These are phyloP conservation scores for Coemansia sp. DNA, from an alignment of 192 early-diverging fungal species.

Conservation along the genomic window DNA sequence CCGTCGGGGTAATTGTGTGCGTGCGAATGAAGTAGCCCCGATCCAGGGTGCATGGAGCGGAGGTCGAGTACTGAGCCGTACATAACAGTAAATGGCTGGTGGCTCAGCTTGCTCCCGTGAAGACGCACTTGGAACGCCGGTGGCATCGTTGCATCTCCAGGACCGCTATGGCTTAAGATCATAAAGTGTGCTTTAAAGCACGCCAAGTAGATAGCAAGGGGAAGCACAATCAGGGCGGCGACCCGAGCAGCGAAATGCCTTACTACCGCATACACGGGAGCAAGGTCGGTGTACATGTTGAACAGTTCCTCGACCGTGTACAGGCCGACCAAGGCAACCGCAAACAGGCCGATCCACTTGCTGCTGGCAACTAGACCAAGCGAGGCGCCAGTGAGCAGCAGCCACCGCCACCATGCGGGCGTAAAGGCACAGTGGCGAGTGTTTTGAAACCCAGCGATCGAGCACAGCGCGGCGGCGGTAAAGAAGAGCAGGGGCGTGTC, in stretches of 20 bases:
- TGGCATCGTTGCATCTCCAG: slow-evolving; percentile 93
- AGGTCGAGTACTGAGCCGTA: slow-evolving; percentile 25
- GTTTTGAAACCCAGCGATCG: slow-evolving; percentile 63
- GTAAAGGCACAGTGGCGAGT: slow-evolving; percentile 58
- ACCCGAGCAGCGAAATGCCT: slow-evolving; percentile 83
- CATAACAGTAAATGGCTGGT: slow-evolving; percentile 23
- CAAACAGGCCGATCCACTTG: slow-evolving; percentile 97
- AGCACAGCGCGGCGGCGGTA: slow-evolving; percentile 60
- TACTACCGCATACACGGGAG: slow-evolving; percentile 30
- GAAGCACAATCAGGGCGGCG: slow-evolving; percentile 82
- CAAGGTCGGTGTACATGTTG: slow-evolving; percentile 66
- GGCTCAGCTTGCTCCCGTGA: slow-evolving; percentile 68
- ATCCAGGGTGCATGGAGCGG: slow-evolving; percentile 34
- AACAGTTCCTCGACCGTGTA: slow-evolving; percentile 91
- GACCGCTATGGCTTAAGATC: slow-evolving; percentile 76
- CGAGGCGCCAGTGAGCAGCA: slow-evolving; percentile 63
- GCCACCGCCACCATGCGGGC: slow-evolving; percentile 66
- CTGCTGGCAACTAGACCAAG: slow-evolving; percentile 65
- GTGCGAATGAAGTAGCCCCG: slow-evolving; percentile 67
- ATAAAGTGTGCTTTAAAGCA: slow-evolving; percentile 94
- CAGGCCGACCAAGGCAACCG: slow-evolving; percentile 85
- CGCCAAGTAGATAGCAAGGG: slow-evolving; percentile 74
- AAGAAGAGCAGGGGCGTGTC: slow-evolving; percentile 75
- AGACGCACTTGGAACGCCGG: slow-evolving; percentile 85
- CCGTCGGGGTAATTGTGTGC: slow-evolving; percentile 62